Conservation (phyloP, 805 yeast species). For the Sugiyamaella smithiae region DNA sequence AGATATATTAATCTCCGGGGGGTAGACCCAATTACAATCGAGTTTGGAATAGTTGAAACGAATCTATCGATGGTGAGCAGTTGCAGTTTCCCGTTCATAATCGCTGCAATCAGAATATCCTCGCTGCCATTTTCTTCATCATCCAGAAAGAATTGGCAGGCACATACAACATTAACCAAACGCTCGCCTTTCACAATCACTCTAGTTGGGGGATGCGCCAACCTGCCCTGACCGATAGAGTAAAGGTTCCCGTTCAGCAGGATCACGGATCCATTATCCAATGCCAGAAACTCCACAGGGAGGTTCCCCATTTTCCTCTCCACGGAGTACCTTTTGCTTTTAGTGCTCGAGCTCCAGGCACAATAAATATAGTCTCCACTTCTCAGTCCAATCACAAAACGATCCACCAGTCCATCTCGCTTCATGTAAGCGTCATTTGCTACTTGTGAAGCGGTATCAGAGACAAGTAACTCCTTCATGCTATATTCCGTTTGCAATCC, state of each 20-base stretch:
- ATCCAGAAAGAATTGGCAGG: conserved; percentile 2
- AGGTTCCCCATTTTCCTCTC: conserved; percentile 2
- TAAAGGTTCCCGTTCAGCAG: conserved; percentile 2
- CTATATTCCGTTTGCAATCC: neutral
- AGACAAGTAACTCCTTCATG: neutral
- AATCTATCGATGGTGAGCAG: conserved; percentile 10
- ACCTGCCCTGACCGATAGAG: neutral
- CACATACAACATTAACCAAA: conserved; percentile 2
- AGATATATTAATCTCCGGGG: conserved; percentile 20
- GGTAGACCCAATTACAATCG: conserved; percentile 10
- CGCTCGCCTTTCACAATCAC: conserved; percentile 2
- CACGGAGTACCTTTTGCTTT: too few relatives aligned
- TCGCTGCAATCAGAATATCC: conserved; percentile 7
- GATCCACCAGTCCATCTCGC: neutral
- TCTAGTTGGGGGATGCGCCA: conserved; percentile 7
- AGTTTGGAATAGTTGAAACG: conserved; percentile 8
- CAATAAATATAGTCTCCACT: conserved; percentile 6
- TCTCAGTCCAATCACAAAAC: conserved; percentile 9
- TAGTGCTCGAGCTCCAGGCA: neutral
- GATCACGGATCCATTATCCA: neutral
- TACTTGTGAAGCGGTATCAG: neutral
- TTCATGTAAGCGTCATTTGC: conserved; percentile 3
- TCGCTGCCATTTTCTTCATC: neutral
- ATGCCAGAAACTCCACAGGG: neutral
- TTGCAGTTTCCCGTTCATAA: conserved; percentile 14